A percentile compares a stretch with the other conserved stretches of the same genome.
phyloP scores from a whole-genome alignment of 116 monocot species.

The Papilionanthe hybrid region DNA sequence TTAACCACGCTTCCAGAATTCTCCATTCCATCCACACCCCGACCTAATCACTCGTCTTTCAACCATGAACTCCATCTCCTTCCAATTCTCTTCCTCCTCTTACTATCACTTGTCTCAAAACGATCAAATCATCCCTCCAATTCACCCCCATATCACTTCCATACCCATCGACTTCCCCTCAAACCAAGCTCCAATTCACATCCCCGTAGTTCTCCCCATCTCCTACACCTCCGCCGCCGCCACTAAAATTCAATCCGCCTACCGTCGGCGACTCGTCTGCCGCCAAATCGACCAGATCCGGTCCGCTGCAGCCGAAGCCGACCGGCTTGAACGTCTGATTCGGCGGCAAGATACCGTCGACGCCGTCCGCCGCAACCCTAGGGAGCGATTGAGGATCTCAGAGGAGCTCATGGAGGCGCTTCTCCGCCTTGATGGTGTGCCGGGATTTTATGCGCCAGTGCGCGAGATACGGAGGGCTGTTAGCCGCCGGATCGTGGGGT shows the following conservation, averaged over 20 bases:
- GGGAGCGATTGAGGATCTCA: conserved; percentile 36
- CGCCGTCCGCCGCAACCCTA: conserved; percentile 35
- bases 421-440: conserved; percentile 55
- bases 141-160: conserved; percentile 1
- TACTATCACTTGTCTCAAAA: conserved; percentile 12
- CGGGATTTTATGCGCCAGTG: conserved; percentile 54
- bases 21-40: too few species aligned
- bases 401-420: conserved; percentile 68
- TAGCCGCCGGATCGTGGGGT: conserved; percentile 47
- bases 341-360: conserved; percentile 72
- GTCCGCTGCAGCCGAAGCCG: conserved; percentile 26
- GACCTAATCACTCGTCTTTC: too few species aligned
- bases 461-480: conserved; percentile 47
- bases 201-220: conserved; percentile 19
- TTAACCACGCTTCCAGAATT: too few species aligned
- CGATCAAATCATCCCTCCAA: conserved; percentile 11
- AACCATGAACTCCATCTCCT: conserved; percentile 28
- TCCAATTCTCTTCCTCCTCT: conserved; percentile 8
- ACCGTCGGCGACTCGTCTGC: conserved; percentile 50
- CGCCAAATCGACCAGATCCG: conserved; percentile 30
- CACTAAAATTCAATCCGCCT: conserved; percentile 53
- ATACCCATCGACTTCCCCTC: conserved; percentile 26
- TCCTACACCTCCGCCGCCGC: conserved; percentile 25
- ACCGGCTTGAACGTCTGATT: conserved; percentile 38
- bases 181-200: conserved; percentile 3